Evolutionary conservation across 495 filamentous ascomycete species (phyloP).

Genomic region (Aspergillus egyptiacus): DNA sequence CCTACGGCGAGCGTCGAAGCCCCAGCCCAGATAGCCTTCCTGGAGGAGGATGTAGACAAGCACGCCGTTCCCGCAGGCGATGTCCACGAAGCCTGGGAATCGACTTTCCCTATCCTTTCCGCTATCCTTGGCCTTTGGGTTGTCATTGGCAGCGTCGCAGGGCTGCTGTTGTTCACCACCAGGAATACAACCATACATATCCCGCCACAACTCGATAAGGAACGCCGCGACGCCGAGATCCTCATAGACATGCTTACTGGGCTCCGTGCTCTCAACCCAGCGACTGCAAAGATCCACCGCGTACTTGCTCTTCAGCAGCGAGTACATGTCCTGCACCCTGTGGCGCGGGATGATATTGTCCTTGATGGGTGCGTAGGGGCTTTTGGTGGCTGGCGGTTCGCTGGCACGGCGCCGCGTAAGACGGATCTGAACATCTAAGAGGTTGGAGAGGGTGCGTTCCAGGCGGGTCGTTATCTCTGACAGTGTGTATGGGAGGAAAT

Average conservation of each 20-base stretch:
- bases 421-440: constrained; percentile 68
- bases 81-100: constrained; percentile 91
- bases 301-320: constrained; percentile 71
- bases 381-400: constrained; percentile 33
- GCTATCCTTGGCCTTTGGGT: too few relatives aligned
- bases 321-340: constrained; percentile 72
- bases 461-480: constrained; percentile 46
- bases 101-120: too few relatives aligned
- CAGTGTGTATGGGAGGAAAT: constrained; percentile 24
- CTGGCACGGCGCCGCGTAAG: constrained; percentile 61
- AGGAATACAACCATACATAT: constrained; percentile 60
- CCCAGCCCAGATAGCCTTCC: constrained; percentile 83
- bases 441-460: constrained; percentile 60
- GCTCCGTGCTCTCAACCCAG: constrained; percentile 85
- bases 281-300: constrained; percentile 55
- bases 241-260: constrained; percentile 89
- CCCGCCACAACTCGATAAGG: constrained; percentile 82
- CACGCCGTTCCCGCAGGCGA: constrained; percentile 92
- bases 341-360: constrained; percentile 71
- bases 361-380: constrained; percentile 46
- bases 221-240: constrained; percentile 91
- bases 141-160: neutral
- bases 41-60: constrained; percentile 76
- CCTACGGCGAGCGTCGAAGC: constrained; percentile 78
- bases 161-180: constrained; percentile 11